phyloP scores from a whole-genome alignment of 768 basidiomycete species.

The Mrakia hoshinonis region DNA sequence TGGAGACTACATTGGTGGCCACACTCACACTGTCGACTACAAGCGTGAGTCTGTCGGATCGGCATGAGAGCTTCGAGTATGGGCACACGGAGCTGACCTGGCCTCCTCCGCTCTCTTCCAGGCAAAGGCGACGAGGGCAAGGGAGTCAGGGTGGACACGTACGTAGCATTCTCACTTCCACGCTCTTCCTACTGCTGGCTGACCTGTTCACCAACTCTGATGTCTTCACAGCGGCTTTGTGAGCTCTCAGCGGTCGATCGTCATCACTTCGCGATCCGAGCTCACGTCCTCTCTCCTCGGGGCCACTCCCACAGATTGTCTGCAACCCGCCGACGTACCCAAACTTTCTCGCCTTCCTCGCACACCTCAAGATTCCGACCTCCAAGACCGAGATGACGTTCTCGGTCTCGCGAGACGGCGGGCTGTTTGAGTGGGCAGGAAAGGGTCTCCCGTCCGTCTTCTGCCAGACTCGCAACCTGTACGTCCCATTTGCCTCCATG shows the following conservation, averaged over 20 bases:
- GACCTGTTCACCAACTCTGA: background rate
- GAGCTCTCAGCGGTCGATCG: background rate
- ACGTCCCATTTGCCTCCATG: background rate
- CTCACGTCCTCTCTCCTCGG: background rate
- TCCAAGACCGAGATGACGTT: slow-evolving; percentile 68
- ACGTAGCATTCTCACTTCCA: slow-evolving; percentile 37
- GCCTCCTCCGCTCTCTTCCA: background rate
- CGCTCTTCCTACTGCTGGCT: background rate
- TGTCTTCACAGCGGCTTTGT: slow-evolving; percentile 24
- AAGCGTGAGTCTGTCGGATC: slow-evolving; percentile 31
- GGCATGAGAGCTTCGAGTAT: background rate
- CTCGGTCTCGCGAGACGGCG: slow-evolving; percentile 61
- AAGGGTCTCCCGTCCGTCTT: slow-evolving; percentile 56
- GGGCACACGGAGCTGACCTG: slow-evolving; percentile 30
- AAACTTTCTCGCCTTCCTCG: slow-evolving; percentile 65
- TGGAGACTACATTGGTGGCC: slow-evolving; percentile 59
- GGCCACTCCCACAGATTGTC: slow-evolving; percentile 51
- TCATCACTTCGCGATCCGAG: background rate
- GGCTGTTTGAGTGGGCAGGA: slow-evolving; percentile 69
- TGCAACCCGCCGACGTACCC: slow-evolving; percentile 69
- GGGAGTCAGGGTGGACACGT: slow-evolving; percentile 60
- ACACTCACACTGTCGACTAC: slow-evolving; percentile 64
- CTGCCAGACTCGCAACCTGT: slow-evolving; percentile 54
- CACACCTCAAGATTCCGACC: slow-evolving; percentile 48
- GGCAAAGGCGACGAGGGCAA: slow-evolving; percentile 1